Evolutionary conservation across 495 filamentous ascomycete genomes (phyloP), one percentile per base, ranked within the genome.

Genomic region (Aspergillus taichungensis): DNA sequence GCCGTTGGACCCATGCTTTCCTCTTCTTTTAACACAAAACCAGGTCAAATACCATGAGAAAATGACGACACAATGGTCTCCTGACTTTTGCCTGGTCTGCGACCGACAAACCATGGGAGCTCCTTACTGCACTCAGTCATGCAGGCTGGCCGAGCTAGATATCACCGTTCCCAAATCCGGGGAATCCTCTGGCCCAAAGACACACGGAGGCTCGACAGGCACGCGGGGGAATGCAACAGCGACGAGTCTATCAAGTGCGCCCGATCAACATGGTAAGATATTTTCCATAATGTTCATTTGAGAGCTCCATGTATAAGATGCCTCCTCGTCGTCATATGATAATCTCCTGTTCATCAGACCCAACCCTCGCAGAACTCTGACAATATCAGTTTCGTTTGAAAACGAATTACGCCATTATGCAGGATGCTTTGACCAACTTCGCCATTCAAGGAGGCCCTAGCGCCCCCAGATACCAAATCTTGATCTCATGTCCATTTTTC

Each of bases 21-120:
- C 27, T 13, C 34, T 40, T 45, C 32, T 40, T 28, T 10, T 37
- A 34, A 29, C 13, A 13, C 11, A 6, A 31, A 36, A 30, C 30
- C 31, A 35, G 18, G 18, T 24, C 18, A 24, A 24, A 24, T 24
- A 24, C 18, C 18, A 24, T 24, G 18, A 24, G 18, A 45, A 18
- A 54, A 82, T 82, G 71, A 77, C 85, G 52, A 83, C 87, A 61
- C 81, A 82, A 50, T 96, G 91, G 88, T 88, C 84, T 51, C 85
- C 80, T 52, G 87, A 95, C 64, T 95, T 86, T 77, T 97, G 91
- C 71, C 81, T 97, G 47, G 82, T 83, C 73, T 97, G 91, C 74
- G 91, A 96, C 66, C 80, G 81, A 63, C 87, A 94, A 66, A 92
- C 84, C 45, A 55, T 71, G 13, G 84, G 84, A 49, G 79, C 77